phyloP scores from a whole-genome alignment of 1,139 yeast genomes.

The Geotrichum aggregatum region DNA sequence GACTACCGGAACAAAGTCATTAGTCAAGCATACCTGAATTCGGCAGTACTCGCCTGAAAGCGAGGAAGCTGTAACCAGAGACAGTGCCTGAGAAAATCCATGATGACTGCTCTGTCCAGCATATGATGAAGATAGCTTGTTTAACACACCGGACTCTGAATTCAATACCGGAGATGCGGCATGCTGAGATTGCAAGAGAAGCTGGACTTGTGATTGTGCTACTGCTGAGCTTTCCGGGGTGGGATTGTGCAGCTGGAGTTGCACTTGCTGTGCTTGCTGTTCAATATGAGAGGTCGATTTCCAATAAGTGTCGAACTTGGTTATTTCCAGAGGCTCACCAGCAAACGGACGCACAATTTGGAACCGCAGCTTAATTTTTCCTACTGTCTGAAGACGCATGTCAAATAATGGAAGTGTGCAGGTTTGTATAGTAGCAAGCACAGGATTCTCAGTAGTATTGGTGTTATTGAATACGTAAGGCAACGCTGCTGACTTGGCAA shows the following conservation, averaged over 20 bases:
- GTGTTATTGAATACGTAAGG: slow-evolving; percentile 47
- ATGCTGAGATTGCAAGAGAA: slow-evolving; percentile 18
- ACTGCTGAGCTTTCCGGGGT: neutral
- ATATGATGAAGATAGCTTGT: slow-evolving; percentile 14
- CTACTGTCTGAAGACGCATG: slow-evolving; percentile 73
- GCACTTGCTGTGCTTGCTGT: slow-evolving; percentile 24
- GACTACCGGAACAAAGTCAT: slow-evolving; percentile 83
- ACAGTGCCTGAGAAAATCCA: slow-evolving; percentile 43
- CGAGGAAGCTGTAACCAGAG: slow-evolving; percentile 90
- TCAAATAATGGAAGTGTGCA: slow-evolving; percentile 73
- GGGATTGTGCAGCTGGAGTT: slow-evolving; percentile 23
- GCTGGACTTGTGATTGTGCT: slow-evolving; percentile 21
- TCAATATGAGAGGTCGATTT: slow-evolving; percentile 63
- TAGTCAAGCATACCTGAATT: slow-evolving; percentile 63
- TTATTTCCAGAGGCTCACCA: slow-evolving; percentile 79
- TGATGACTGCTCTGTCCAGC: slow-evolving; percentile 14
- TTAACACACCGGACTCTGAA: neutral
- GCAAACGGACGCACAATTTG: slow-evolving; percentile 87
- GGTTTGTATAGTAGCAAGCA: slow-evolving; percentile 38
- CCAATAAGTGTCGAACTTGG: slow-evolving; percentile 96
- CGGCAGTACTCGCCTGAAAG: slow-evolving; percentile 75
- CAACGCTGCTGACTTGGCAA: slow-evolving; percentile 82
- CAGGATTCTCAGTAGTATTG: slow-evolving; percentile 25
- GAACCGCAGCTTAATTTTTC: slow-evolving; percentile 71
- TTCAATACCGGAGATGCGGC: slow-evolving; percentile 12